phyloP scores from a whole-genome alignment of 371 early-diverging fungal genomes.

The Apophysomyces elegans region DNA sequence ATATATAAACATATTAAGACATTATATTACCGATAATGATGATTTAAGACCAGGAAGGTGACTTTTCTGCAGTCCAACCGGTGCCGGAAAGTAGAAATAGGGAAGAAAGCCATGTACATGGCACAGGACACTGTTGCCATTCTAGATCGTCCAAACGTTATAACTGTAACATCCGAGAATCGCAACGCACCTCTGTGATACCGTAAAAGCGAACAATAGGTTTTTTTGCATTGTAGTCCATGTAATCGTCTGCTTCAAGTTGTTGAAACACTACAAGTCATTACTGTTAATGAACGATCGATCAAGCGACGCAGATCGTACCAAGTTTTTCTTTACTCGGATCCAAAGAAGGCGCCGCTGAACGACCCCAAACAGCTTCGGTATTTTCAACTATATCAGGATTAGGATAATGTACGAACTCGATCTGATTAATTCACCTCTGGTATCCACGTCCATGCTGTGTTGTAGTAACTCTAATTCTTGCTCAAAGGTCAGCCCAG shows the following conservation, averaged over 20 bases:
- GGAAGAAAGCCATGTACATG: slow-evolving; percentile 94
- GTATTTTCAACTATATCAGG: slow-evolving; percentile 12
- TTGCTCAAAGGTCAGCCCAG: slow-evolving; percentile 19
- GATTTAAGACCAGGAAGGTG: slow-evolving; percentile 61
- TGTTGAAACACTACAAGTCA: slow-evolving; percentile 84
- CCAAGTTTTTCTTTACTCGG: slow-evolving; percentile 39
- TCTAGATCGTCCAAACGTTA: slow-evolving; percentile 34
- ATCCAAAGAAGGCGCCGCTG: slow-evolving; percentile 30
- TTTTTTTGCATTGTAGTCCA: slow-evolving; percentile 40
- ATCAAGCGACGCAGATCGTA: slow-evolving; percentile 14
- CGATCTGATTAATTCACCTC: neutral
- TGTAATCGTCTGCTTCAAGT: slow-evolving; percentile 89
- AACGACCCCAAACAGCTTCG: slow-evolving; percentile 37
- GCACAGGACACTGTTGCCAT: slow-evolving; percentile 87
- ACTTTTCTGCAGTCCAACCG: slow-evolving; percentile 69
- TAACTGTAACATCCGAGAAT: neutral
- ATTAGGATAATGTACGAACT: neutral
- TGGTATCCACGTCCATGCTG: slow-evolving; percentile 12
- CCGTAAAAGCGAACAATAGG: slow-evolving; percentile 88
- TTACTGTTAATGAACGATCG: neutral
- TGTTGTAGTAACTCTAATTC: slow-evolving; percentile 16
- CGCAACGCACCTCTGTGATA: slow-evolving; percentile 74
- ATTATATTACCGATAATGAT: slow-evolving; percentile 61
- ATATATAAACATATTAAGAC: neutral
- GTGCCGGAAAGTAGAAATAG: slow-evolving; percentile 96